A percentile compares a stretch with the other conserved stretches of the same genome.
phyloP scores from a whole-genome alignment of 108 stramenopile species.

The Hondaea fermentalgiana region DNA sequence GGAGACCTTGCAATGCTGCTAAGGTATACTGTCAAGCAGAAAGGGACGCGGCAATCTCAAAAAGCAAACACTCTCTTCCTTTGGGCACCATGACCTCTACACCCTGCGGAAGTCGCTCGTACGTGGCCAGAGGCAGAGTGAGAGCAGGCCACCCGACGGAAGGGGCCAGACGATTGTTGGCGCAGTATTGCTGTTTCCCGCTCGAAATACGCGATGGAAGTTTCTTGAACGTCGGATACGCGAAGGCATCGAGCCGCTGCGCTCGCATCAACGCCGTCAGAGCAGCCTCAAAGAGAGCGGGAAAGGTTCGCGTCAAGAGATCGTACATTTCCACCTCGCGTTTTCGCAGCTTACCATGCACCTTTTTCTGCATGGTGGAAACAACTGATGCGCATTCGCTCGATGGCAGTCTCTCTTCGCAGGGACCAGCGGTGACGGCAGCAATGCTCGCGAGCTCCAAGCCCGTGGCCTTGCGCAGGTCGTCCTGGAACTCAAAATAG shows the following conservation, averaged over 20 bases:
- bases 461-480: neutral
- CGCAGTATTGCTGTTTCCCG: neutral
- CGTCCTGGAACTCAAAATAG: slow-evolving; percentile 6
- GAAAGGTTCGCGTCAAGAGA: neutral
- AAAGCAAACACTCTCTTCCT: neutral
- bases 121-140: neutral
- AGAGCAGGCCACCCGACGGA: neutral
- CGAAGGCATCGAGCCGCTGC: neutral
- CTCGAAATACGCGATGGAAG: neutral
- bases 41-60: neutral
- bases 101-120: neutral
- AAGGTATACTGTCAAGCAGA: too few relatives aligned
- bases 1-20: too few relatives aligned
- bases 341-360: neutral
- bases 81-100: neutral
- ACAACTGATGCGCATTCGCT: neutral
- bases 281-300: neutral
- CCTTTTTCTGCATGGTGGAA: neutral
- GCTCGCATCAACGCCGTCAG: neutral
- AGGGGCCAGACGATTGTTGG: neutral
- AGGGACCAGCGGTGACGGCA: neutral
- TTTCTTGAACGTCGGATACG: slow-evolving; percentile 12
- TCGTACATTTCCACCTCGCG: neutral
- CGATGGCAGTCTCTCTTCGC: neutral
- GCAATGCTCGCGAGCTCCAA: neutral